Conservation (phyloP, 176 grass and related monocot species). For the Oryza punctata region DNA sequence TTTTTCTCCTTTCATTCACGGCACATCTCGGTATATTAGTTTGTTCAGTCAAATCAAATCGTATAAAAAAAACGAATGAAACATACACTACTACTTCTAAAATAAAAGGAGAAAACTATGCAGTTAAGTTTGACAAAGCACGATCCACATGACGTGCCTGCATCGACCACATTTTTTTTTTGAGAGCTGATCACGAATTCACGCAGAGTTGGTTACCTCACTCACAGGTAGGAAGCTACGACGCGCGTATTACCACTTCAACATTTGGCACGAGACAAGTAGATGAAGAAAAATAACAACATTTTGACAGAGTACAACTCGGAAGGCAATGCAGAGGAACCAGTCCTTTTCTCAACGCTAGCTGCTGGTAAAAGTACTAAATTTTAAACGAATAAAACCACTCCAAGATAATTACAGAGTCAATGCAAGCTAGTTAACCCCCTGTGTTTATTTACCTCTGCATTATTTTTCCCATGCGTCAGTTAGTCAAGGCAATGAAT, state of each 20-base stretch:
- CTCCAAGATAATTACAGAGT: background rate
- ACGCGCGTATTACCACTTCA: conserved; percentile 26
- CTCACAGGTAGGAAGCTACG: background rate
- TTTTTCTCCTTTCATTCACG: too few species aligned
- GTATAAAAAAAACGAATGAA: background rate
- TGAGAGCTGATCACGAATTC: background rate
- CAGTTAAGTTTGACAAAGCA: background rate
- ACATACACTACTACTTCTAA: background rate
- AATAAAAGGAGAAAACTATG: background rate
- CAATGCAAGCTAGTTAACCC: background rate
- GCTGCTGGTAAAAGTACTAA: background rate
- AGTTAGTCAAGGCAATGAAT: background rate
- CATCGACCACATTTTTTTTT: background rate
- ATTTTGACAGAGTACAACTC: conserved; percentile 12
- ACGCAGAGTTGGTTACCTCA: background rate
- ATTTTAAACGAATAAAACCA: background rate
- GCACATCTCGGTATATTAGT: background rate
- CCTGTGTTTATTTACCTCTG: too few species aligned
- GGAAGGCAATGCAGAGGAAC: background rate
- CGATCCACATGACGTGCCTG: conserved; percentile 37
- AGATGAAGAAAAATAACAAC: background rate
- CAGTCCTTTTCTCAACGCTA: background rate
- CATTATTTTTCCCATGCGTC: background rate
- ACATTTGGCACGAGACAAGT: background rate
- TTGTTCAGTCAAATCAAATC: background rate